Percentiles rank a stretch among this genome's conserved stretches.
These are phyloP conservation scores for Mycena indigotica DNA, from an alignment of 768 basidiomycete species.

Conservation along the genomic window DNA sequence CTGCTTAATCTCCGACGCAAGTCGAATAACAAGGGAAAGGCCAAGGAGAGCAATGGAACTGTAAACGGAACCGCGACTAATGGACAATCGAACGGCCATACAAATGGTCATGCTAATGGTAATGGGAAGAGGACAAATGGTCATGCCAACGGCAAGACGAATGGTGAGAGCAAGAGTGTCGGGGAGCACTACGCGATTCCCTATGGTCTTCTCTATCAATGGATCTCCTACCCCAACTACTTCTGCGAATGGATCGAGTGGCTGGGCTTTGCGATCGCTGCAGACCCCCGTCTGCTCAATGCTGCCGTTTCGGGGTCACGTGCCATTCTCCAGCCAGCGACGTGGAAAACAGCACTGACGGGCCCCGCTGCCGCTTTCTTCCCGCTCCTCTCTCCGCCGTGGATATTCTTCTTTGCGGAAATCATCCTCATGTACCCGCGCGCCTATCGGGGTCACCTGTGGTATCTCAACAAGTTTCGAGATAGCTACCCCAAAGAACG, in stretches of 20 bases:
- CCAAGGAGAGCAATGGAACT: background rate
- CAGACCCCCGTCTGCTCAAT: conserved; percentile 44
- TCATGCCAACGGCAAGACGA: too few relatives aligned
- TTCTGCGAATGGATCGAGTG: conserved; percentile 96
- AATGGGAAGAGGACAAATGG: too few relatives aligned
- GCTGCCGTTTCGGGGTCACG: conserved; percentile 5
- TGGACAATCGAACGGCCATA: background rate
- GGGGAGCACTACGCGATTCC: conserved; percentile 78
- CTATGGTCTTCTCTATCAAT: conserved; percentile 71
- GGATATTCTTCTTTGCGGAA: conserved; percentile 77
- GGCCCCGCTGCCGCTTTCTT: conserved; percentile 30
- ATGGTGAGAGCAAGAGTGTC: conserved; percentile 20
- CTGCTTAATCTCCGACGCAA: conserved; percentile 79
- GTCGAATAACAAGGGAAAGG: conserved; percentile 41
- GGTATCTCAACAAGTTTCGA: conserved; percentile 81
- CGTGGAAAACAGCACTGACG: conserved; percentile 16
- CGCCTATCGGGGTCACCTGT: conserved; percentile 77
- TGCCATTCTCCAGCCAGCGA: conserved; percentile 24
- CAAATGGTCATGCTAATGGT: background rate
- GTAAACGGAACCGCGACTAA: background rate
- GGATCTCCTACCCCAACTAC: conserved; percentile 92
- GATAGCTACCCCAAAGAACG: conserved; percentile 76
- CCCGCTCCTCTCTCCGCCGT: conserved; percentile 66
- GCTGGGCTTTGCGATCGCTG: conserved; percentile 82
- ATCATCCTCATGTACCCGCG: conserved; percentile 79